A percentile compares a stretch with the other conserved stretches of the same genome.
phyloP scores from a whole-genome alignment of 2,329 filamentous ascomycete genomes.

The Aspergillus terreus region DNA sequence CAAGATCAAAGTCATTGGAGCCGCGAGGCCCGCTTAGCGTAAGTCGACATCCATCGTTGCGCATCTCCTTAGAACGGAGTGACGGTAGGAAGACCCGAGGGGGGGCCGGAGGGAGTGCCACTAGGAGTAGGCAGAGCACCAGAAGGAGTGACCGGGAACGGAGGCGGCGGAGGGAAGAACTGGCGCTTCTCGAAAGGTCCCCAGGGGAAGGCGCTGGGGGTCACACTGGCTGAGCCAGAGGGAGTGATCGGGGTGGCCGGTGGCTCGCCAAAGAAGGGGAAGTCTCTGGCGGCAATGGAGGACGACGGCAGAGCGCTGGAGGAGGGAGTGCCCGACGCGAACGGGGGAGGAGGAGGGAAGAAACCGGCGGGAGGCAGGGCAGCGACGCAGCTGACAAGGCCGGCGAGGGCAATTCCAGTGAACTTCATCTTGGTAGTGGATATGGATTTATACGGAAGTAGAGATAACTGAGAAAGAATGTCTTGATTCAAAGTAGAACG shows the following conservation, averaged over 20 bases:
- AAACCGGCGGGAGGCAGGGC: background rate
- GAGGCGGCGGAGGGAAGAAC: background rate
- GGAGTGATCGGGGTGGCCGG: background rate
- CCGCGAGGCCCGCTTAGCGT: background rate
- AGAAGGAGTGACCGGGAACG: background rate
- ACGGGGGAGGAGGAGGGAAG: background rate
- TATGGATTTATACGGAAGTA: background rate
- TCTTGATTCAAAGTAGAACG: background rate
- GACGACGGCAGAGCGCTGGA: background rate
- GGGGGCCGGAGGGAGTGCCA: background rate
- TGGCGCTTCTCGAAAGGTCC: background rate
- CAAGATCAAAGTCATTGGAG: background rate
- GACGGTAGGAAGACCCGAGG: background rate
- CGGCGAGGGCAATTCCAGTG: background rate
- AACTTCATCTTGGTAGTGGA: background rate
- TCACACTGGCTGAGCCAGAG: background rate
- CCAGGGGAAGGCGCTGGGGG: background rate
- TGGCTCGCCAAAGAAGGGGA: background rate
- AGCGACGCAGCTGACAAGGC: background rate
- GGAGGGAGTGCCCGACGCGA: background rate
- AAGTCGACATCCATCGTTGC: background rate
- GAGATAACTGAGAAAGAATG: background rate
- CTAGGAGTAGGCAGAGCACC: background rate
- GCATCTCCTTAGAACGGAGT: background rate
- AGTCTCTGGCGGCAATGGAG: background rate